phyloP scores from a whole-genome alignment of 2,329 filamentous ascomycete genomes.

The Neonectria punicea region DNA sequence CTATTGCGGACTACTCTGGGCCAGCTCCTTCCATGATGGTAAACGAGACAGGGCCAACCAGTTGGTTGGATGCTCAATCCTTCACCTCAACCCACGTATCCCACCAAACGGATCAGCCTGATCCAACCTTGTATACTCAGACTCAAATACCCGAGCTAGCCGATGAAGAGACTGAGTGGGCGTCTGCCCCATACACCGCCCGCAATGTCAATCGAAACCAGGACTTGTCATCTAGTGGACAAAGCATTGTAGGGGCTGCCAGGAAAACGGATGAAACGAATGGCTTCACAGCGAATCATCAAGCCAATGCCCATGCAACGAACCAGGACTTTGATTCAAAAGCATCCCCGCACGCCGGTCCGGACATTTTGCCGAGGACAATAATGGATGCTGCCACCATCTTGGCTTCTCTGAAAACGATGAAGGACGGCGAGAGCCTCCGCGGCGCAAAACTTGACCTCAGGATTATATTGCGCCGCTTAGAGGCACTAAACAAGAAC shows the following conservation, averaged over 20 bases:
- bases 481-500: not conserved
- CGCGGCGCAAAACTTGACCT: not conserved
- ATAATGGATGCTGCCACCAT: not conserved
- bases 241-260: not conserved
- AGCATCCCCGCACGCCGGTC: not conserved
- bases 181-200: not conserved
- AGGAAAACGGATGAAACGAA: not conserved
- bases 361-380: not conserved
- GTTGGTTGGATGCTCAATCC: not conserved
- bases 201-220: not conserved
- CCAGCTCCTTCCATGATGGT: not conserved
- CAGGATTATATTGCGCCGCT: not conserved
- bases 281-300: not conserved
- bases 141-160: not conserved
- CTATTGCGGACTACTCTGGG: not conserved
- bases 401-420: not conserved
- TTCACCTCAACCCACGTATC: not conserved
- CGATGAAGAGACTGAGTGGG: not conserved
- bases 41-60: not conserved
- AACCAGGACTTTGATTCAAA: too few species aligned
- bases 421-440: not conserved
- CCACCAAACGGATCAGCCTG: not conserved
- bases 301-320: not conserved
- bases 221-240: not conserved
- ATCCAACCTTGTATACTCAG: not conserved